phyloP scores from a whole-genome alignment of 2,329 filamentous ascomycete species.

The Simplicillium aogashimaense region DNA sequence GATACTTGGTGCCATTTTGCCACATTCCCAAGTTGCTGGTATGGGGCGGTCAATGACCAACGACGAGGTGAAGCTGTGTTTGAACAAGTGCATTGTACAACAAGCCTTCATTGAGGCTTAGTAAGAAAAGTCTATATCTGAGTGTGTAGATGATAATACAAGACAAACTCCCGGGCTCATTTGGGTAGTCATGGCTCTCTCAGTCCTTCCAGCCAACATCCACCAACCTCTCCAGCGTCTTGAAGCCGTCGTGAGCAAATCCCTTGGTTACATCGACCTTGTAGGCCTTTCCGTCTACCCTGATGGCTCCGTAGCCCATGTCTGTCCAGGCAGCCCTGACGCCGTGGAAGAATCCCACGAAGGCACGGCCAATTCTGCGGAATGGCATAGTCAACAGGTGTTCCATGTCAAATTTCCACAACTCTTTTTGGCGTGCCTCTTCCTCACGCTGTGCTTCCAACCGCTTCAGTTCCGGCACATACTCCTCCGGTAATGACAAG shows the following conservation, averaged over 20 bases:
- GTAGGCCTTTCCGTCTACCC: constrained; percentile 35
- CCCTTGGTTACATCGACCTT: constrained; percentile 49
- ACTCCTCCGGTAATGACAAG: constrained; percentile 26
- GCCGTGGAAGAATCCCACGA: constrained; percentile 30
- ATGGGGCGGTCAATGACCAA: too few species aligned
- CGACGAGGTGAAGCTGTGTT: too few species aligned
- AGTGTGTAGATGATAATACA: too few species aligned
- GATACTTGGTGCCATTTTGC: too few species aligned
- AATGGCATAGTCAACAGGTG: constrained; percentile 50
- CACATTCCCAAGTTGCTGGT: constrained; percentile 6
- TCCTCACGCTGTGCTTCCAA: constrained; percentile 22
- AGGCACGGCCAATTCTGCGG: constrained; percentile 33
- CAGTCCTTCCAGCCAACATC: constrained; percentile 12
- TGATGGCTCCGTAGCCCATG: constrained; percentile 44
- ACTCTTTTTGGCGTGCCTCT: constrained; percentile 24
- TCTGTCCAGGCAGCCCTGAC: constrained; percentile 42
- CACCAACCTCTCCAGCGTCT: constrained; percentile 46
- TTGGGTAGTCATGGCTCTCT: too few species aligned
- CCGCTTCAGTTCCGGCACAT: constrained; percentile 23
- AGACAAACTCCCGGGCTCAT: too few species aligned
- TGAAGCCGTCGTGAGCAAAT: constrained; percentile 49
- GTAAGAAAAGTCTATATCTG: too few species aligned
- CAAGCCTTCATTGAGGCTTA: too few species aligned
- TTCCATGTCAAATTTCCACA: constrained; percentile 40
- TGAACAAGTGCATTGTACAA: too few species aligned